Conservation (phyloP, 768 basidiomycete species). For the Hypholoma fasciculare region DNA sequence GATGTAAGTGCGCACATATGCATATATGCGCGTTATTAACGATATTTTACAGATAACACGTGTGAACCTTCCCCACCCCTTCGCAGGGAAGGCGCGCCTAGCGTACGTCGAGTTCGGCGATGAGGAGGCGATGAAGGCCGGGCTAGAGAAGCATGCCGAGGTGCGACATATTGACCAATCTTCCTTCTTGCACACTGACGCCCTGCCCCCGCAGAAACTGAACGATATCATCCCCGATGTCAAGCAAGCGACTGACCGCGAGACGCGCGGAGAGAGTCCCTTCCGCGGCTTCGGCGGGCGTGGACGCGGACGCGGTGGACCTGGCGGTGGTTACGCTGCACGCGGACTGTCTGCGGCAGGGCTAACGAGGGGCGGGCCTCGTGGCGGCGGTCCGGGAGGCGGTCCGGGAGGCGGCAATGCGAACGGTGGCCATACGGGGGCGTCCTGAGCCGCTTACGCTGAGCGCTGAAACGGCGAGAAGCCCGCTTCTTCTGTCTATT, state of each 20-base stretch:
- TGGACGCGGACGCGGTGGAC: conserved; percentile 52
- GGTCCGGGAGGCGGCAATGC: conserved; percentile 6
- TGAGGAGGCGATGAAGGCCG: conserved; percentile 82
- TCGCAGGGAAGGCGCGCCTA: conserved; percentile 54
- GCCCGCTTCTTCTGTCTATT: background rate
- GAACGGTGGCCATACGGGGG: background rate
- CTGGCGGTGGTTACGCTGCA: conserved; percentile 60
- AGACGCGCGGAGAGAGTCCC: conserved; percentile 37
- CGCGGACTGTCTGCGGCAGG: conserved; percentile 73
- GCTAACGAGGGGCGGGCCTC: conserved; percentile 40
- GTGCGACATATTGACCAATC: conserved; percentile 40
- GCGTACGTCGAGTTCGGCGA: conserved; percentile 91
- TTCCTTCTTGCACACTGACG: conserved; percentile 8
- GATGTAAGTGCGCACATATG: conserved; percentile 49
- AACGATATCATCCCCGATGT: conserved; percentile 67
- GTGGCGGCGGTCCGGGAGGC: conserved; percentile 8
- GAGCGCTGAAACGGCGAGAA: background rate
- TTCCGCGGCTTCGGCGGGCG: conserved; percentile 36
- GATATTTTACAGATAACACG: conserved; percentile 56
- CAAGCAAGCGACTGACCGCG: conserved; percentile 67
- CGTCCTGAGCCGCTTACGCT: background rate
- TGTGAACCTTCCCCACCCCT: conserved; percentile 55
- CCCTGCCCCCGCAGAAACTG: conserved; percentile 50
- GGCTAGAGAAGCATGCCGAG: conserved; percentile 71
- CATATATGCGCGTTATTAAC: conserved; percentile 1